Conservation (phyloP, 306 rosid genomes). For the Hylodesmum podocarpum region DNA sequence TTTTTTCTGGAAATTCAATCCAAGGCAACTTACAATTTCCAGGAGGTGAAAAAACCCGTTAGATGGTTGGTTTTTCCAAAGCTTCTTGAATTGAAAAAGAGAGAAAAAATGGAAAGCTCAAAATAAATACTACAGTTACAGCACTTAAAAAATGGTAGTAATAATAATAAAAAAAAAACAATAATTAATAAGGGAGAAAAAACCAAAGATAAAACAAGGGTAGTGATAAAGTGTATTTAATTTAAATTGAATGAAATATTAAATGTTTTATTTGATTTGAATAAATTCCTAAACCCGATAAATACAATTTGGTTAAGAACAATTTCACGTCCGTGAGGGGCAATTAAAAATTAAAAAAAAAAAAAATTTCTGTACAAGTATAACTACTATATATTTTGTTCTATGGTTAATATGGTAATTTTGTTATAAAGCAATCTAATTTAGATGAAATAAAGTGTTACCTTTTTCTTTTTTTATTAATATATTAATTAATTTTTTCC, state of each 20-base stretch:
- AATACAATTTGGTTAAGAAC: slow-evolving; percentile 66
- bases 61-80: slow-evolving; percentile 52
- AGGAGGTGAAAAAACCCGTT: slow-evolving; percentile 40
- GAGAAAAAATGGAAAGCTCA: slow-evolving; percentile 34
- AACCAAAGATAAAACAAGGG: slow-evolving; percentile 30
- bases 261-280: slow-evolving; percentile 20
- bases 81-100: slow-evolving; percentile 59
- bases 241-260: slow-evolving; percentile 7
- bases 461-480: slow-evolving; percentile 36
- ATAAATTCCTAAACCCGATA: slow-evolving; percentile 64
- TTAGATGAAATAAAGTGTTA: slow-evolving; percentile 27
- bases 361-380: not conserved
- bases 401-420: slow-evolving; percentile 46
- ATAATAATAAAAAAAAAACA: too few species aligned
- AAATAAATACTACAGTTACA: slow-evolving; percentile 43
- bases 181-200: slow-evolving; percentile 33
- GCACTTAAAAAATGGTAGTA: slow-evolving; percentile 2
- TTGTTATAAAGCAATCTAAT: slow-evolving; percentile 10
- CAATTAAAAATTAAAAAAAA: slow-evolving; percentile 30
- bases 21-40: slow-evolving; percentile 47
- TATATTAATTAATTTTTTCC: slow-evolving; percentile 43
- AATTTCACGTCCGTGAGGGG: slow-evolving; percentile 75
- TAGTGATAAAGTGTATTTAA: slow-evolving; percentile 20
- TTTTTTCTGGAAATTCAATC: slow-evolving; percentile 49
- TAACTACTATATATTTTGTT: slow-evolving; percentile 23